Evolutionary conservation across 495 filamentous ascomycete genomes (phyloP).

Genomic region (Trichoderma parareesei): DNA sequence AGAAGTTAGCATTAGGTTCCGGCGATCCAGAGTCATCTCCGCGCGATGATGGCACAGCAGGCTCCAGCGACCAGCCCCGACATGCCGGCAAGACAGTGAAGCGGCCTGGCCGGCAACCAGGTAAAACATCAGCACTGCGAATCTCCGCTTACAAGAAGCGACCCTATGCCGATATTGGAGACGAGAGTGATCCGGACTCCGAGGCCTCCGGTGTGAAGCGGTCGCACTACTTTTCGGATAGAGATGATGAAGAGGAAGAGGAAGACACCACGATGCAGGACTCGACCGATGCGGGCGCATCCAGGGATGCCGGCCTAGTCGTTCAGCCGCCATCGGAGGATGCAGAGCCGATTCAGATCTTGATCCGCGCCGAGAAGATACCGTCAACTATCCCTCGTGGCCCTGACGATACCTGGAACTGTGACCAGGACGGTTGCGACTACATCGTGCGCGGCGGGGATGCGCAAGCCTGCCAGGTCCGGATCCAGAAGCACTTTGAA

Average conservation of each 20-base stretch:
- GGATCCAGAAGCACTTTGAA: constrained; percentile 56
- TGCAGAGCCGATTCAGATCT: constrained; percentile 23
- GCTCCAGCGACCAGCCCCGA: constrained; percentile 16
- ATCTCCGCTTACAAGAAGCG: constrained; percentile 26
- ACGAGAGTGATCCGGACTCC: constrained; percentile 15
- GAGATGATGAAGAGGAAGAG: constrained; percentile 28
- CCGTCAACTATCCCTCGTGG: constrained; percentile 40
- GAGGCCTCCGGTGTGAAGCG: constrained; percentile 1
- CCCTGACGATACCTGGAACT: constrained; percentile 61
- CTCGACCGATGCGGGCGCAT: background rate
- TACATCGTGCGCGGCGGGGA: constrained; percentile 54
- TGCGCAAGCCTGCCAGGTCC: constrained; percentile 44
- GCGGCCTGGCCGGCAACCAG: constrained; percentile 19
- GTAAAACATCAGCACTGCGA: constrained; percentile 29
- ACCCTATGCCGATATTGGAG: constrained; percentile 26
- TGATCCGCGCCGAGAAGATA: constrained; percentile 35
- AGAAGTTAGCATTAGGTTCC: background rate
- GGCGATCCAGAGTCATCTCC: background rate
- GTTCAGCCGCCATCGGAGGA: constrained; percentile 19
- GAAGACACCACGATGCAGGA: constrained; percentile 13
- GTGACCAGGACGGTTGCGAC: constrained; percentile 58
- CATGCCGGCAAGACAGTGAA: background rate
- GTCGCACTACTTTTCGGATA: constrained; percentile 19
- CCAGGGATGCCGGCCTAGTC: constrained; percentile 5
- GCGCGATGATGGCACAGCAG: background rate